Conservation (phyloP, 2,329 filamentous ascomycete genomes). For the Monosporascus ibericus region DNA sequence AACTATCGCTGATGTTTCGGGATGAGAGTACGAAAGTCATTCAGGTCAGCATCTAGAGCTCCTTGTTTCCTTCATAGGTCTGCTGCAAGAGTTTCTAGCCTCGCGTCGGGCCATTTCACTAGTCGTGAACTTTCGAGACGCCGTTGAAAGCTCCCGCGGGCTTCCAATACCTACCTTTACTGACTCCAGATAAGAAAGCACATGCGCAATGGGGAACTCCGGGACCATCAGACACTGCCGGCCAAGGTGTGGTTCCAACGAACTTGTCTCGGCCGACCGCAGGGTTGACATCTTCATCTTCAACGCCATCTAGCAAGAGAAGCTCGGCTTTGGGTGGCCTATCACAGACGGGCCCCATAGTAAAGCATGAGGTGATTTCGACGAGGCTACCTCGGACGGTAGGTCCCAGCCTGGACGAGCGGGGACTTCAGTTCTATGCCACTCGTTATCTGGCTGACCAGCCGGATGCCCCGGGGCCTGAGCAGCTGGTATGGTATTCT, state of each 20-base stretch:
- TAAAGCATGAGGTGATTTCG: conserved; percentile 8
- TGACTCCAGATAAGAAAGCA: conserved; percentile 32
- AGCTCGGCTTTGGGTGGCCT: conserved; percentile 5
- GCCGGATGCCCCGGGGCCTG: conserved; percentile 39
- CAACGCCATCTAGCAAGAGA: conserved; percentile 7
- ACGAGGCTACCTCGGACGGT: conserved; percentile 27
- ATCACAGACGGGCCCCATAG: conserved; percentile 2
- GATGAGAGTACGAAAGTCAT: conserved; percentile 60
- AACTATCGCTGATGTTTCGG: conserved; percentile 59
- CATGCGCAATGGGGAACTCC: conserved; percentile 43
- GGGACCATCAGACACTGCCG: conserved; percentile 20
- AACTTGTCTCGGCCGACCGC: conserved; percentile 5
- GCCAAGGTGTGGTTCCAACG: conserved; percentile 18
- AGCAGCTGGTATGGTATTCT: conserved; percentile 30
- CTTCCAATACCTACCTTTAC: too few relatives aligned
- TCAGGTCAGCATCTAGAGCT: conserved; percentile 16
- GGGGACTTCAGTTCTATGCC: conserved; percentile 45
- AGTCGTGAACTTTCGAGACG: too few relatives aligned
- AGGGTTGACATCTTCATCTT: conserved; percentile 3
- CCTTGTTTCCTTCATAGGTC: too few relatives aligned
- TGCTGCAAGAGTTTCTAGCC: too few relatives aligned
- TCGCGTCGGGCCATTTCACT: too few relatives aligned
- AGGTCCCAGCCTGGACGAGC: conserved; percentile 38
- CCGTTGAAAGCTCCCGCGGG: too few relatives aligned
- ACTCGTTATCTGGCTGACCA: conserved; percentile 45